Base-by-base conservation (phyloP, 2,329 filamentous ascomycete genomes). In the Colletotrichum incanum region DNA sequence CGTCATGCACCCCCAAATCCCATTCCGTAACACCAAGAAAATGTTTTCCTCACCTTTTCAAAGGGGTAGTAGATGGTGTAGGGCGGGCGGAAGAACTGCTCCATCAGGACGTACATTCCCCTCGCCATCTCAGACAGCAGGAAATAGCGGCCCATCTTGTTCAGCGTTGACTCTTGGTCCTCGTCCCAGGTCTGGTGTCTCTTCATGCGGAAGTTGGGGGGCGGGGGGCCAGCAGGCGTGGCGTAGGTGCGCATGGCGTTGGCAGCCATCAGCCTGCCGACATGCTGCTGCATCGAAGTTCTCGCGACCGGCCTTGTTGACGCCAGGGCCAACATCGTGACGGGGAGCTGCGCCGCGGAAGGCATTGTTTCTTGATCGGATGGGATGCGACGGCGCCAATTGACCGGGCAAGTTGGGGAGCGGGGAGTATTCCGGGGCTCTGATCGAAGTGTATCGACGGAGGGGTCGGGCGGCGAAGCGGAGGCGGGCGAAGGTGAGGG, bases 51-150 rank as follows among this genome's bases (percentile, higher is more conserved):
- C 84, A 91, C 89, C 89, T 99, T 99, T 84, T 99, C 96, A 84
- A 98, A 99, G 54, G 96, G 96, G 82, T 99, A 99, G 88, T 91
- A 98, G 81, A 99, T 99, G 62, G 96, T 99, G 89, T 89, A 98
- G 93, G 96, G 95, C 85, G 96, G 94, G 84, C 96, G 89, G 88
- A 99, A 98, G 90, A 93, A 99, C 87, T 99, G 96, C 90, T 99
- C 96, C 81, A 99, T 82, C 84, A 96, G 91, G 77, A 99, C 92
- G 81, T 98, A 99, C 96, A 99, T 98, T 84, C 96, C 96, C 80
- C 96, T 92, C 82, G 94, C 89, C 93, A 98, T 96, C 89, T 99
- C 96, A 65, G 93, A 92, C 88, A 98, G 86, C 81, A 99, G 89
- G 86, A 99, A 99, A 88, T 95, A 98, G 82, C 95, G 96, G 77